These are phyloP conservation scores for Tinospora cordifolia DNA, from an alignment of 164 flowering plant species.

Conservation along the genomic window DNA sequence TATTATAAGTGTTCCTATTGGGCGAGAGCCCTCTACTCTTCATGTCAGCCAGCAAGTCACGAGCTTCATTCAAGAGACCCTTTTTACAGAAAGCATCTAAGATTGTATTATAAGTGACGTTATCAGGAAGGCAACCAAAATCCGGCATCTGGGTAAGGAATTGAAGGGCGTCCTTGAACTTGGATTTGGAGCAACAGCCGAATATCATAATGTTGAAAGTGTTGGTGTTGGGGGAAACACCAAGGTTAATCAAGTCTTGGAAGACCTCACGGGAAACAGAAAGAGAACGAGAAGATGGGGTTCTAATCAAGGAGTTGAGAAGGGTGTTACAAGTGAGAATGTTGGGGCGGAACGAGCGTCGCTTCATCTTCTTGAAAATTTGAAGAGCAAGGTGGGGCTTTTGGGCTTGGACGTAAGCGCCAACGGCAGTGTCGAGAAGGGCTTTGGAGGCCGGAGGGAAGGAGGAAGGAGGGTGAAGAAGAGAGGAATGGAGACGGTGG, in stretches of 20 bases:
- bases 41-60: slow-evolving; percentile 62
- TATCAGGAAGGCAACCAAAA: slow-evolving; percentile 48
- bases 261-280: slow-evolving; percentile 31
- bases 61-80: slow-evolving; percentile 51
- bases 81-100: slow-evolving; percentile 56
- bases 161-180: slow-evolving; percentile 47
- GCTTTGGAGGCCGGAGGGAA: slow-evolving; percentile 35
- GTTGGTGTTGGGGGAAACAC: slow-evolving; percentile 34
- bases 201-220: slow-evolving; percentile 60
- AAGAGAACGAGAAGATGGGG: slow-evolving; percentile 36
- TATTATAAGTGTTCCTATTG: slow-evolving; percentile 54
- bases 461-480: slow-evolving; percentile 31
- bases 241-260: slow-evolving; percentile 34
- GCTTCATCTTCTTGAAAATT: slow-evolving; percentile 62
- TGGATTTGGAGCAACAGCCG: slow-evolving; percentile 51
- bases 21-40: slow-evolving; percentile 54
- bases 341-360: slow-evolving; percentile 32
- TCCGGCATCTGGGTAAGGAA: slow-evolving; percentile 39
- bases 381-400: slow-evolving; percentile 50
- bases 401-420: slow-evolving; percentile 37
- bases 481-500: slow-evolving; percentile 26
- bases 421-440: slow-evolving; percentile 50
- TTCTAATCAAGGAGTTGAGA: slow-evolving; percentile 47
- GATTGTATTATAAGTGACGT: slow-evolving; percentile 58
- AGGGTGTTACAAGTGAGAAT: slow-evolving; percentile 60